Evolutionary conservation across 2,329 filamentous ascomycete species (phyloP).

Genomic region (Fusarium xyrophilum): DNA sequence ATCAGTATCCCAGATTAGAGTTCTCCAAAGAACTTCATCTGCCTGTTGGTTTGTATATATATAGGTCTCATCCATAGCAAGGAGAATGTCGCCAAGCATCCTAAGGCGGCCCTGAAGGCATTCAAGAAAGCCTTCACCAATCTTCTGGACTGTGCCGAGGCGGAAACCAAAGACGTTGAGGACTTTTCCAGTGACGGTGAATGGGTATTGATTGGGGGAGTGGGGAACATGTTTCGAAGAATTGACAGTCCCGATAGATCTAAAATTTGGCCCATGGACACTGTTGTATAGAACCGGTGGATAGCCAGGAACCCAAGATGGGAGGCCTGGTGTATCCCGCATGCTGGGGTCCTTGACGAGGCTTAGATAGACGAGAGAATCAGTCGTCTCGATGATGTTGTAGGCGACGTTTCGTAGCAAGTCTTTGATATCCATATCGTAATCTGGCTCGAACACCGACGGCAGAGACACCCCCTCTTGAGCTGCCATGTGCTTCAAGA

Average conservation of each 20-base stretch:
- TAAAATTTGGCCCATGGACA: background rate
- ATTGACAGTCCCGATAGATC: background rate
- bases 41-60: background rate
- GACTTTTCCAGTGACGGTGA: rapidly evolving
- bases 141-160: background rate
- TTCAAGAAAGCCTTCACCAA: background rate
- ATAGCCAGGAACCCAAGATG: background rate
- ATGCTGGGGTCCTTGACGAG: background rate
- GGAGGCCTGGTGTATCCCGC: background rate
- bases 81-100: background rate
- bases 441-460: background rate
- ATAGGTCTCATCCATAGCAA: background rate
- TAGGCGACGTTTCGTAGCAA: background rate
- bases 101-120: background rate
- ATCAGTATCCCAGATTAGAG: background rate
- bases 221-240: background rate
- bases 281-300: background rate
- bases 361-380: background rate
- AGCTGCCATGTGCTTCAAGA: background rate
- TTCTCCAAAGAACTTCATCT: constrained; percentile 2
- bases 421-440: background rate
- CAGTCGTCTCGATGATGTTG: background rate
- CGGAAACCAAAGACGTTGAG: background rate
- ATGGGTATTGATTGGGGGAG: rapidly evolving
- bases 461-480: background rate